Base-by-base conservation (phyloP, 208 protist genomes). In the Angomonas deanei region DNA sequence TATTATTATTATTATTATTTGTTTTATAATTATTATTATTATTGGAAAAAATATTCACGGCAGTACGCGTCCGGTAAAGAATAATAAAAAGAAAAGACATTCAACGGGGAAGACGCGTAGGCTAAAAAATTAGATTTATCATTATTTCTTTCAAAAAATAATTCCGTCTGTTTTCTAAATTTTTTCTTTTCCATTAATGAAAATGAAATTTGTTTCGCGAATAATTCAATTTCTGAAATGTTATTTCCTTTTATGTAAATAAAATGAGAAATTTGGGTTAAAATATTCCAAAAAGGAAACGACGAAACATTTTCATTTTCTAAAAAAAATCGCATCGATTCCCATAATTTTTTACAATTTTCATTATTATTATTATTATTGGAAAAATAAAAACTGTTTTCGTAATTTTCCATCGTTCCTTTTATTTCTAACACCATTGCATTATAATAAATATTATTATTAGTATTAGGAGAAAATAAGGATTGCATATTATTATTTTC, bases 1-100 rank as follows among this genome's bases (percentile, higher is more conserved):
- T 53, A 53, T 53, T 53, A 27, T 27, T 27, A 27, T 53, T 26
- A 53, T 26, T 53, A 53, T 53, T 53, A 53, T 53, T 53, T n/a
- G n/a, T n/a, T n/a, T n/a, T n/a, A n/a, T n/a, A n/a, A 53, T 53
- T 26, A 42, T 42, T 42, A 42, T 42, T 42, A 42, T 42, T 42
- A 15, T 42, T 15, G 8, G 11, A 8, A 8, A 42, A n/a, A 42
- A 42, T 42, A 42, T 42, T 42, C 36, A n/a, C 8, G 11, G 8
- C 15, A n/a, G 15, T 42, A 42, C 8, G 8, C 36, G 36, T 42
- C 36, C 36, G 36, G 36, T 42, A 42, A 42, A 8, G 36, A 42
- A 42, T 42, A 42, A 42, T 42, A 42, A 42, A 42, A 42, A n/a
- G 36, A 42, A 53, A 26, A 28, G 8, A 53, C 47, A 53, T 28